Conservation (phyloP, 2,329 filamentous ascomycete genomes). For the Colletotrichum noveboracense region DNA sequence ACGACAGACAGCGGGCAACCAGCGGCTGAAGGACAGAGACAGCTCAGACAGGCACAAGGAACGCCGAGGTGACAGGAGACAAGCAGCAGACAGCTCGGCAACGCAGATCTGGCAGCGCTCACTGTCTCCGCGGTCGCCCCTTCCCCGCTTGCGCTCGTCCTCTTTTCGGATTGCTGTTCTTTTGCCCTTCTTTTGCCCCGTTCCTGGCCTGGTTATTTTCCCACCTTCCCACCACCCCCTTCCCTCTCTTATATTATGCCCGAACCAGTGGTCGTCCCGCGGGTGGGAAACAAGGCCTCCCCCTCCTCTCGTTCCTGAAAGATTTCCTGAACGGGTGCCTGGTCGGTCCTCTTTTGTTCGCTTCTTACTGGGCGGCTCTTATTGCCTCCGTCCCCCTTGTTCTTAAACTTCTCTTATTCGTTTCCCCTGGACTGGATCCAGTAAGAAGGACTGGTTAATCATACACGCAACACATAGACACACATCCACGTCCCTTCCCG, state of each 20-base stretch:
- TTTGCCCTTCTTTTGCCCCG: not conserved
- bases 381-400: not conserved
- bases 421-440: slow-evolving; percentile 9
- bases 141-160: not conserved
- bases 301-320: not conserved
- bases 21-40: not conserved
- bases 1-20: not conserved
- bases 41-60: not conserved
- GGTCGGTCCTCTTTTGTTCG: not conserved
- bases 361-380: not conserved
- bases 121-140: not conserved
- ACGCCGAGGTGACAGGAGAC: slow-evolving; percentile 16
- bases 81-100: slow-evolving; percentile 9
- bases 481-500: not conserved
- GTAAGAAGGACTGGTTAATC: not conserved
- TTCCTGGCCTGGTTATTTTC: not conserved
- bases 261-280: slow-evolving; percentile 6
- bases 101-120: not conserved
- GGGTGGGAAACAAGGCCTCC: not conserved
- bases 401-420: not conserved
- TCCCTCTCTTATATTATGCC: slow-evolving; percentile 4
- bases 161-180: not conserved
- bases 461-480: not conserved
- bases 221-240: not conserved
- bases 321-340: not conserved